Base-by-base conservation (phyloP, 768 basidiomycete species). In the Termitomyces sp. region DNA sequence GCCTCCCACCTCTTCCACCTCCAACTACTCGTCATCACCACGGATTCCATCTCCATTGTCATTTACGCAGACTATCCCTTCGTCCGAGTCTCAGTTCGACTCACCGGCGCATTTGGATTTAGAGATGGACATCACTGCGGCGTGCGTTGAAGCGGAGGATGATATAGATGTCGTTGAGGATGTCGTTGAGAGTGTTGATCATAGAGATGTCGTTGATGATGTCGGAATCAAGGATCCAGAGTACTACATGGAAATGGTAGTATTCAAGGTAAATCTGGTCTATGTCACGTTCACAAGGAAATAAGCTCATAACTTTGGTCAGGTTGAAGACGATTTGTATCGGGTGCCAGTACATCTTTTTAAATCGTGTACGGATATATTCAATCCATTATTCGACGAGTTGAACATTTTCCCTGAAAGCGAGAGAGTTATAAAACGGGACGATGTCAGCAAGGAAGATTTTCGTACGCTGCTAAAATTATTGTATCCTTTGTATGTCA, bases 401-500 rank as follows among this genome's bases (percentile, higher is more conserved):
- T 31, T 45, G 13, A 9, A 15, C 15, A 15, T 18, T 2, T 25
- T 22, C 3, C n/a, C 22, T 2, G 44, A 49, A 12, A 12, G 41
- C 7, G 39, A 56, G 27, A 36, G 35, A 16, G 5, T 47, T 3
- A 29, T 59, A 7, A 23, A 12, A 36, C 41, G 50, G n/a, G 50
- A 57, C 20, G 53, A 49, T 16, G 45, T 60, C 27, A 54, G 15
- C 16, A 47, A 39, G 33, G 32, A 29, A 15, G 59, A 60, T 15
- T 60, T 60, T 32, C 56, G 45, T 25, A 53, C 50, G 3, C 53
- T 60, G 5, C 50, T 60, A 12, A 50, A 56, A 15, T 52, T 60
- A 15, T 40, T 60, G 22, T 60, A 60, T 48, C 60, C 56, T 20
- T 10, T 31, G 56, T 60, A 50, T 2, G 56, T 11, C 20, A 38